phyloP scores from a whole-genome alignment of 768 basidiomycete genomes.

The Hericium rajendrae region DNA sequence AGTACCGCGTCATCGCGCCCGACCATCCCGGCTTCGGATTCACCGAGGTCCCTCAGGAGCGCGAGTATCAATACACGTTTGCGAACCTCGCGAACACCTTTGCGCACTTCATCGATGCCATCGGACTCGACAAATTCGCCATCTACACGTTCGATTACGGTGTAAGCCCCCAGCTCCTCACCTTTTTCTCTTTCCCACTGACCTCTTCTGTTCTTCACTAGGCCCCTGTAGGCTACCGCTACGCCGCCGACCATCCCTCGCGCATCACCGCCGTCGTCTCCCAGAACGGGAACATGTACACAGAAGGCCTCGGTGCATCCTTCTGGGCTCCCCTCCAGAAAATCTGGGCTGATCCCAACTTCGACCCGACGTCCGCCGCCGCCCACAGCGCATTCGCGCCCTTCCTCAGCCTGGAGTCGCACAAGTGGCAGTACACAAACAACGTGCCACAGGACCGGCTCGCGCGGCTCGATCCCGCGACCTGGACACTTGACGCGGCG shows the following conservation, averaged over 20 bases:
- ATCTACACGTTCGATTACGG: constrained; percentile 46
- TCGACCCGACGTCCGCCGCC: constrained; percentile 13
- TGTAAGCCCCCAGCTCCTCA: constrained; percentile 20
- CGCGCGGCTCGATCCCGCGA: constrained; percentile 26
- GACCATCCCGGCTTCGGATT: constrained; percentile 44
- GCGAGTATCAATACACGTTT: constrained; percentile 33
- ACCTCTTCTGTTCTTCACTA: background rate
- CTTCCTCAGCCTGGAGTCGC: constrained; percentile 22
- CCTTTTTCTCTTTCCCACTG: background rate
- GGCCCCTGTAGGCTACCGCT: constrained; percentile 20
- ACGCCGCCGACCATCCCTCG: constrained; percentile 30
- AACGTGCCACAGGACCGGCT: constrained; percentile 25
- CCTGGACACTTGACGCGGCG: constrained; percentile 34
- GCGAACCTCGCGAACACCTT: constrained; percentile 30
- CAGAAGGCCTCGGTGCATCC: constrained; percentile 30
- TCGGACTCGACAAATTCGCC: constrained; percentile 29
- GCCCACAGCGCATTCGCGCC: constrained; percentile 17
- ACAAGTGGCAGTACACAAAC: constrained; percentile 29
- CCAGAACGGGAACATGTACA: constrained; percentile 42
- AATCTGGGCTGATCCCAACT: constrained; percentile 20
- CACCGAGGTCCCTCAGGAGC: constrained; percentile 29
- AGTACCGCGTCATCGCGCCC: constrained; percentile 39
- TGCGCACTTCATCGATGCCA: constrained; percentile 30
- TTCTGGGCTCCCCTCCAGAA: constrained; percentile 29
- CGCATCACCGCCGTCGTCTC: constrained; percentile 34